Evolutionary conservation across 2,329 filamentous ascomycete genomes (phyloP).

Genomic region (Fusarium penzigii): DNA sequence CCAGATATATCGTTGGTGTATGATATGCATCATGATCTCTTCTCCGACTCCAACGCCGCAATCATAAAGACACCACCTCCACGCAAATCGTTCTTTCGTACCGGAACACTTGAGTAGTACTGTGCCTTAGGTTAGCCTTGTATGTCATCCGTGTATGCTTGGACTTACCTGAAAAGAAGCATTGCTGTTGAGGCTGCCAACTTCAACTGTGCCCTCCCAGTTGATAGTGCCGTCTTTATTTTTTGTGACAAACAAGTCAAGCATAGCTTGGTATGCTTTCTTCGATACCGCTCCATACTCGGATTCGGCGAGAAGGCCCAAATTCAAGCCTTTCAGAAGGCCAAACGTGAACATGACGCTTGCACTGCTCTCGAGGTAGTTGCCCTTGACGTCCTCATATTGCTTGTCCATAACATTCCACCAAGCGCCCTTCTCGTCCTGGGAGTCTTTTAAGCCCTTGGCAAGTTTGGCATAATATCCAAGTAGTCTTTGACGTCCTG

Average conservation of each 20-base stretch:
- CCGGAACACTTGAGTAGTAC: conserved; percentile 30
- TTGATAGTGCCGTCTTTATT: conserved; percentile 48
- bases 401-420: conserved; percentile 56
- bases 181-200: conserved; percentile 51
- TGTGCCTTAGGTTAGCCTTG: conserved; percentile 5
- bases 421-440: conserved; percentile 53
- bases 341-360: conserved; percentile 59
- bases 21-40: conserved; percentile 3
- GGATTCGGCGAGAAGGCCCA: conserved; percentile 20
- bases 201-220: conserved; percentile 52
- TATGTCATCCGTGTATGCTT: accelerated
- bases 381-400: conserved; percentile 48
- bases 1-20: not conserved
- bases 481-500: conserved; percentile 36
- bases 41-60: conserved; percentile 27
- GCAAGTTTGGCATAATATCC: conserved; percentile 42
- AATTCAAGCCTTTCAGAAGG: conserved; percentile 44
- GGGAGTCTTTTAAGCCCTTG: conserved; percentile 41
- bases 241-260: conserved; percentile 45
- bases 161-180: conserved; percentile 49
- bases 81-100: conserved; percentile 27
- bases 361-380: conserved; percentile 62
- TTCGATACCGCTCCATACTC: conserved; percentile 15
- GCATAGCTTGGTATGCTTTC: conserved; percentile 34
- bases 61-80: conserved; percentile 26